phyloP scores from a whole-genome alignment of 116 monocot species.

The Papilionanthe hybrid region DNA sequence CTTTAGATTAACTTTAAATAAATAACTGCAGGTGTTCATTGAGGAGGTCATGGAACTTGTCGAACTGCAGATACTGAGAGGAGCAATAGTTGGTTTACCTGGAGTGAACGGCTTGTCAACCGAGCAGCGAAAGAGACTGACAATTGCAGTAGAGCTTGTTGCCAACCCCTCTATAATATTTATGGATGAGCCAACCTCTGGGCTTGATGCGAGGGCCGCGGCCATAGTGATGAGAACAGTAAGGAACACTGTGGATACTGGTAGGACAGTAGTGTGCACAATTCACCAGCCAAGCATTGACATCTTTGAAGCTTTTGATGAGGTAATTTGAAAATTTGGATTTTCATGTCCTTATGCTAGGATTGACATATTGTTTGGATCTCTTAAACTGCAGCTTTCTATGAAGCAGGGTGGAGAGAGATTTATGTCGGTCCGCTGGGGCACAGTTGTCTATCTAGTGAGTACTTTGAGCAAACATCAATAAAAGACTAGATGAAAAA shows the following conservation, averaged over 20 bases:
- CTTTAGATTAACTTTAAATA: constrained; percentile 7
- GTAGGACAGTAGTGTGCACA: constrained; percentile 87
- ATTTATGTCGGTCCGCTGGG: constrained; percentile 76
- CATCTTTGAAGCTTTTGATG: constrained; percentile 90
- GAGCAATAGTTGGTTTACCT: constrained; percentile 66
- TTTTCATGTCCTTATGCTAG: background rate
- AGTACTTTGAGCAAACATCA: constrained; percentile 50
- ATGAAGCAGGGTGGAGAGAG: constrained; percentile 75
- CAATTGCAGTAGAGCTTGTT: constrained; percentile 86
- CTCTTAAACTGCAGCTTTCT: too few relatives aligned
- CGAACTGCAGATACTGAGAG: constrained; percentile 49
- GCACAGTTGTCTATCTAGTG: constrained; percentile 43
- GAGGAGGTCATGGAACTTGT: constrained; percentile 87
- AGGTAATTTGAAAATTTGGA: constrained; percentile 31
- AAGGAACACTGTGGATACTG: constrained; percentile 80
- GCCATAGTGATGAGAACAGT: constrained; percentile 94
- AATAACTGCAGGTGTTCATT: constrained; percentile 58
- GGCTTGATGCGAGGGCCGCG: constrained; percentile 85
- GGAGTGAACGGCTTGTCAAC: constrained; percentile 79
- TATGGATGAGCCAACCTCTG: constrained; percentile 96
- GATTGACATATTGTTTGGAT: background rate
- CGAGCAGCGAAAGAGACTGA: constrained; percentile 80
- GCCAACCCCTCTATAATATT: constrained; percentile 92
- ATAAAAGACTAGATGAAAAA: background rate
- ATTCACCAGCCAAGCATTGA: constrained; percentile 96